phyloP scores from a whole-genome alignment of 208 protist genomes.

The Trypanosoma boissoni region DNA sequence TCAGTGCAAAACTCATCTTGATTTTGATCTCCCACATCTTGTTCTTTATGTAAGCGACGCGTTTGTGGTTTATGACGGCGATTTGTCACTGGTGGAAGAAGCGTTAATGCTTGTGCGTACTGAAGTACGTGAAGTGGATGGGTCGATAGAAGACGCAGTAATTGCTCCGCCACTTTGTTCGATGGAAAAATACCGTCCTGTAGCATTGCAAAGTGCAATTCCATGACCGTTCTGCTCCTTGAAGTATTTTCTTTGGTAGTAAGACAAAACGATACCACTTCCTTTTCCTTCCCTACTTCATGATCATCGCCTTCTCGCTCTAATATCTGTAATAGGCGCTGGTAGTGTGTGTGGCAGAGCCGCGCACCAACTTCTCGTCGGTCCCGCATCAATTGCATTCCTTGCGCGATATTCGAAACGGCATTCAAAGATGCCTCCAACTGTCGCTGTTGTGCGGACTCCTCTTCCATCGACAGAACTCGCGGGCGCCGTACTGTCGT shows the following conservation, averaged over 20 bases:
- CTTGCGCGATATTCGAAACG: slow-evolving; percentile 16
- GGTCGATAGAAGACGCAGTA: slow-evolving; percentile 16
- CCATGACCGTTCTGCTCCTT: slow-evolving; percentile 7
- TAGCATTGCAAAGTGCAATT: slow-evolving; percentile 27
- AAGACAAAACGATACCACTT: neutral
- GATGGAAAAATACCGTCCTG: slow-evolving; percentile 27
- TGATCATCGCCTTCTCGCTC: neutral
- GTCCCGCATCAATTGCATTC: slow-evolving; percentile 12
- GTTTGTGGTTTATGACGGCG: slow-evolving; percentile 1
- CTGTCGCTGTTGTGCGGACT: slow-evolving; percentile 9
- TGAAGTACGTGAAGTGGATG: slow-evolving; percentile 14
- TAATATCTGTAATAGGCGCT: slow-evolving; percentile 15
- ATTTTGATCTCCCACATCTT: neutral
- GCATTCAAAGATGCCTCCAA: slow-evolving; percentile 7
- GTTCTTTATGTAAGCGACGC: neutral
- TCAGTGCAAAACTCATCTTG: neutral
- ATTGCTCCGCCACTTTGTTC: slow-evolving; percentile 14
- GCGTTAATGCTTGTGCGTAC: slow-evolving; percentile 30
- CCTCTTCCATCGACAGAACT: slow-evolving; percentile 13
- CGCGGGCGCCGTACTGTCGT: slow-evolving; percentile 13
- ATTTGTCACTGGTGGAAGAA: slow-evolving; percentile 22
- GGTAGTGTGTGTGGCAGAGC: slow-evolving; percentile 25
- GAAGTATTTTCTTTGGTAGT: neutral
- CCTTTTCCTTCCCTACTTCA: neutral
- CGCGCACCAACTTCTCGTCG: slow-evolving; percentile 26